Conservation (phyloP, 2,329 filamentous ascomycete species). For the Botryotinia globosa region DNA sequence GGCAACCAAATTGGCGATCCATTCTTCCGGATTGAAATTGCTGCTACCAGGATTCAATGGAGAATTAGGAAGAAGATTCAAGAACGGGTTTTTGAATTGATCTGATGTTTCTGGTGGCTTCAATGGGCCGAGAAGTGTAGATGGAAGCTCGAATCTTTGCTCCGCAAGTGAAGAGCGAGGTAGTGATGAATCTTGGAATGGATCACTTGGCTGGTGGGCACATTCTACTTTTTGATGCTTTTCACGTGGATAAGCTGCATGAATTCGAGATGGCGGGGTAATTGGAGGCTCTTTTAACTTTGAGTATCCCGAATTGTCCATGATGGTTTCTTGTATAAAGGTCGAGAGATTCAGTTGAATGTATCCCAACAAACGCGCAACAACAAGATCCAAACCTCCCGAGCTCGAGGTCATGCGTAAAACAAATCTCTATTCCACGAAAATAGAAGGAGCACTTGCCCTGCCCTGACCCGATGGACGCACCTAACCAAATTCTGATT, state of each 20-base stretch:
- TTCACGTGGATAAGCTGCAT: conserved; percentile 19
- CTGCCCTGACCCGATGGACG: background rate
- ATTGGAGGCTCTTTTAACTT: conserved; percentile 15
- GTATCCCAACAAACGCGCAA: too few species aligned
- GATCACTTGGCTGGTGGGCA: background rate
- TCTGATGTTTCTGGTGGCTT: background rate
- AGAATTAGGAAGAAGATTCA: conserved; percentile 17
- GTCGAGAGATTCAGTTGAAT: background rate
- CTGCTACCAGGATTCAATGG: conserved; percentile 49
- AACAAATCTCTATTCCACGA: background rate
- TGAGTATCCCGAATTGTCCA: conserved; percentile 20
- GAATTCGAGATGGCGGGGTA: conserved; percentile 16
- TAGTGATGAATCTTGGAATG: background rate
- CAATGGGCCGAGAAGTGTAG: background rate
- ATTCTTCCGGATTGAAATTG: conserved; percentile 52
- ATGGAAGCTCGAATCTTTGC: conserved; percentile 10
- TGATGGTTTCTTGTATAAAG: background rate
- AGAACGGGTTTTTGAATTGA: conserved; percentile 23
- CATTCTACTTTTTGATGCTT: conserved; percentile 21
- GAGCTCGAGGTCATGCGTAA: too few species aligned
- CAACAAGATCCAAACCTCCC: background rate
- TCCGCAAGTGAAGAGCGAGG: conserved; percentile 1
- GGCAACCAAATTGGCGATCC: conserved; percentile 40
- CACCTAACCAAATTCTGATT: background rate
- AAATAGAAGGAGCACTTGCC: background rate